These are phyloP conservation scores for Diplotaxis tenuifolia DNA, from an alignment of 345 rosid genomes.

Conservation along the genomic window DNA sequence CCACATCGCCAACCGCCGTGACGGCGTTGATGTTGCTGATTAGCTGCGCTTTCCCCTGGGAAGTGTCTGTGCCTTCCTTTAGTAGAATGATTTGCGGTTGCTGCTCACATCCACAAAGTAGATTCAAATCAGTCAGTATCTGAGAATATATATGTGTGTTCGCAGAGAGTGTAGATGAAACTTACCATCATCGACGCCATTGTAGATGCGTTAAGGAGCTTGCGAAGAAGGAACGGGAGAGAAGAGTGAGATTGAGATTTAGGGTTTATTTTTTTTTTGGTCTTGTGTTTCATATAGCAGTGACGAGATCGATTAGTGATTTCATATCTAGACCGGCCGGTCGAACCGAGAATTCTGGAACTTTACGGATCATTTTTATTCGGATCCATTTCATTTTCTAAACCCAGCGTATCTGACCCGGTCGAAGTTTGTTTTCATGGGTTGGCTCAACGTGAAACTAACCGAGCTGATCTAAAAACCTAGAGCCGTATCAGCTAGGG, in stretches of 20 bases:
- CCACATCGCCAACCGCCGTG: constrained; percentile 83
- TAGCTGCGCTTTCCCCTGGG: constrained; percentile 95
- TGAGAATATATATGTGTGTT: neutral
- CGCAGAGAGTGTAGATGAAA: neutral
- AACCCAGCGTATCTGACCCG: neutral
- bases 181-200: constrained; percentile 54
- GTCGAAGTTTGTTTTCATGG: neutral
- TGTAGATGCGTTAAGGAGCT: constrained; percentile 28
- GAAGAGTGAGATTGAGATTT: constrained; percentile 11
- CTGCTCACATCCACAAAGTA: constrained; percentile 43
- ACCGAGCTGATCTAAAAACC: no score
- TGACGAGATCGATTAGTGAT: constrained; percentile 6
- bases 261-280: constrained; percentile 36
- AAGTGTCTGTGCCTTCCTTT: constrained; percentile 97
- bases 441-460: no score
- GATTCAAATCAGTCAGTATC: neutral
- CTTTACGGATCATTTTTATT: neutral
- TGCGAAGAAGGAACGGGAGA: constrained; percentile 14
- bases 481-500: no score
- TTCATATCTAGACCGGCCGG: constrained; percentile 31
- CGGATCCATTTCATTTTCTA: neutral
- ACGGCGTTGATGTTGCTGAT: constrained; percentile 97
- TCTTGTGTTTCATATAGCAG: constrained; percentile 14
- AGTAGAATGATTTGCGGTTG: constrained; percentile 98
- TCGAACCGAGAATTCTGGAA: constrained; percentile 3